Evolutionary conservation across 1,139 yeast genomes (phyloP).

Genomic region (Hemisphaericaspora lyxosophila): DNA sequence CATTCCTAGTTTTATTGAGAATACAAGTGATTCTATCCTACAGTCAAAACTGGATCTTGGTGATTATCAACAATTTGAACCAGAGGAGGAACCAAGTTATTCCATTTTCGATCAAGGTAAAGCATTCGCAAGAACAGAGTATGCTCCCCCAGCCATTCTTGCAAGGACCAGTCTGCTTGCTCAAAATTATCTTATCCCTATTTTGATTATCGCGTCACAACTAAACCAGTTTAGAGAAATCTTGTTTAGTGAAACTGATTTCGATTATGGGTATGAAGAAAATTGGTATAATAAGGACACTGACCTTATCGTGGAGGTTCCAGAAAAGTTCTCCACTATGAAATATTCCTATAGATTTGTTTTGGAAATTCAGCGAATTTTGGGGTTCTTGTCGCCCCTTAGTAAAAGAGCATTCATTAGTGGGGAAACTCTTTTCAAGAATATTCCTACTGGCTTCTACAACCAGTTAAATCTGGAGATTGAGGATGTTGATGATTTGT

Average conservation of each 20-base stretch:
- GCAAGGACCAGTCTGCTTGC: conserved; percentile 9
- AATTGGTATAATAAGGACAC: conserved; percentile 17
- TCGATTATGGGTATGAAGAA: conserved; percentile 17
- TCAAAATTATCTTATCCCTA: conserved; percentile 29
- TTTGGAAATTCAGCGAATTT: conserved; percentile 23
- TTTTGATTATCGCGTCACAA: conserved; percentile 26
- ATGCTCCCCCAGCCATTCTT: conserved; percentile 13
- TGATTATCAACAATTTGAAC: conserved; percentile 1
- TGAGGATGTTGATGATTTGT: conserved; percentile 34
- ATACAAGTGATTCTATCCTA: background rate
- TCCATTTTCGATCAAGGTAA: conserved; percentile 8
- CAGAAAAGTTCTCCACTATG: conserved; percentile 9
- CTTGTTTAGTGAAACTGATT: conserved; percentile 12
- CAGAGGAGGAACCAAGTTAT: background rate
- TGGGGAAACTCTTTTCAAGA: conserved; percentile 19
- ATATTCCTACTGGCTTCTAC: conserved; percentile 25
- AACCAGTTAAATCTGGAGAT: conserved; percentile 19
- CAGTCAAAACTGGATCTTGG: conserved; percentile 2
- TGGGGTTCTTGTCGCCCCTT: conserved; percentile 20
- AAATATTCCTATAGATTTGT: conserved; percentile 14
- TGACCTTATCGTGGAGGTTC: conserved; percentile 9
- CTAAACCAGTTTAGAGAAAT: conserved; percentile 20
- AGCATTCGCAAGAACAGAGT: conserved; percentile 6
- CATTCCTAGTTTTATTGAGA: conserved; percentile 13
- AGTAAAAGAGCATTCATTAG: conserved; percentile 25